A percentile compares a stretch with the other conserved stretches of the same genome.
phyloP scores from a whole-genome alignment of 352 stramenopile species.

The Phytopythium delawarense region DNA sequence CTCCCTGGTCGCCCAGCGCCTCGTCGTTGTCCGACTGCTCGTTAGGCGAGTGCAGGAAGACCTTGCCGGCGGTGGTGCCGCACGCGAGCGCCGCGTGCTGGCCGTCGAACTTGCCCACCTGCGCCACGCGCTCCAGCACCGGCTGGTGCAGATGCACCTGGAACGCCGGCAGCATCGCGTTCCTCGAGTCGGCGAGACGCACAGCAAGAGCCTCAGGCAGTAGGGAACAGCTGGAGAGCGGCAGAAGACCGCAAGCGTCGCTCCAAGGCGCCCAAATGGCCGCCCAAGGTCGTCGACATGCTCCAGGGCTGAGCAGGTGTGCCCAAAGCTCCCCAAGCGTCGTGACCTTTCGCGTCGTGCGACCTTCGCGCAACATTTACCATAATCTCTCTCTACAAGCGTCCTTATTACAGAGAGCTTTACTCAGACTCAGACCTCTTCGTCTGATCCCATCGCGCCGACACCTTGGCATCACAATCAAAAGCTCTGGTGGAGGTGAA shows the following conservation, averaged over 20 bases:
- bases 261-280: background rate
- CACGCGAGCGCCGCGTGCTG: constrained; percentile 70
- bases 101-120: constrained; percentile 82
- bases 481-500: background rate
- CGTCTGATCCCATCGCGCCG: background rate
- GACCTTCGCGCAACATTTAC: background rate
- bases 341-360: constrained; percentile 4
- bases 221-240: no score
- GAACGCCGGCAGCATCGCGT: constrained; percentile 67
- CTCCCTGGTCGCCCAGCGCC: background rate
- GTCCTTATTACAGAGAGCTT: background rate
- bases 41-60: constrained; percentile 90
- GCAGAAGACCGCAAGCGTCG: background rate
- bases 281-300: background rate
- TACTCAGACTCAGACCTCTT: background rate
- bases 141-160: constrained; percentile 80
- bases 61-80: constrained; percentile 87
- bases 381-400: background rate
- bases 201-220: no score
- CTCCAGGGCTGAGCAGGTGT: background rate
- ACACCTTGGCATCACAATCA: no score
- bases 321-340: background rate
- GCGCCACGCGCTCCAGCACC: constrained; percentile 67
- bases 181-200: no score
- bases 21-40: constrained; percentile 48